Evolutionary conservation across 108 stramenopile species (phyloP), one percentile per base, ranked within the genome.

Genomic region (Conticribra weissflogii): DNA sequence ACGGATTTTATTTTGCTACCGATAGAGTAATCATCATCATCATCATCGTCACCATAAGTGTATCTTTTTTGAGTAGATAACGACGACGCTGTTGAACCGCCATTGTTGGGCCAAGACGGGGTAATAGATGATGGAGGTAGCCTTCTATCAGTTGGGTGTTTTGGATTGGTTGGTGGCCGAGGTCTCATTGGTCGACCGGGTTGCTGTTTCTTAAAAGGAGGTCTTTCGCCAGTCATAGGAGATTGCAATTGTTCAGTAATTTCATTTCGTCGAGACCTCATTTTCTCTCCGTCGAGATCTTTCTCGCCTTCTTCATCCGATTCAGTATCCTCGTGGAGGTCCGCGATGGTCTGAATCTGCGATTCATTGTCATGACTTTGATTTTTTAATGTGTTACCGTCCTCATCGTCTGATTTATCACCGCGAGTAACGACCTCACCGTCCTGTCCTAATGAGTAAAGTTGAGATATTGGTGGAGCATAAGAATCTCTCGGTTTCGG

Each of bases 381-480:
- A 5, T 9, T 5, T 41, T 41, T 41, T 41, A 9, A 12, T 12
- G 12, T 41, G 5, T 5, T 41, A 41, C 22, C 68, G 57, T 72
- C 61, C 18, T 64, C 54, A 64, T 34, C 51, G 23, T 56, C 55
- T 33, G 63, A 3, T 44, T 12, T 46, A 22, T 73, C 54, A 49
- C 45, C 55, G 4, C 30, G 1, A n/a, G 2, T 1, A 9, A 16
- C 18, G 36, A 28, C 50, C 19, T 30, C 52, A 27, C 3, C 33
- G 23, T 18, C 58, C n/a, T 25, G 32, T 16, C 61, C 52, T n/a
- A 79, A 57, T 17, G 78, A 62, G 62, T 62, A 79, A 32, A 79
- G 58, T 18, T 79, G 71, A 15, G 71, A 57, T 49, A 72, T 72
- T 1, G 78, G 78, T 41, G 78, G 78, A 48, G 78, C 78, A 64